Conservation (phyloP, 768 basidiomycete species). For the Lactifluus rugatus region DNA sequence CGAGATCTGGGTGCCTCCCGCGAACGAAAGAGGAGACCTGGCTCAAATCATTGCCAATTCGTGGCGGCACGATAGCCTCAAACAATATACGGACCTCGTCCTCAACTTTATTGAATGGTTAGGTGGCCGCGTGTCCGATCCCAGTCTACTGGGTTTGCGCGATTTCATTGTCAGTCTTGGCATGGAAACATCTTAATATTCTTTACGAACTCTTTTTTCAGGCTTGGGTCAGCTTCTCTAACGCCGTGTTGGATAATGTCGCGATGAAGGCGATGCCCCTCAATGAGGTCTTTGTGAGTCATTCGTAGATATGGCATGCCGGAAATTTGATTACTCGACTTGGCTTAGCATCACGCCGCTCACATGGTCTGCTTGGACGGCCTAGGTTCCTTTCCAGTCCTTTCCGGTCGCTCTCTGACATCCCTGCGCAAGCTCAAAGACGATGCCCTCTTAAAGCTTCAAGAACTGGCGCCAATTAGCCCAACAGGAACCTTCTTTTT, state of each 20-base stretch:
- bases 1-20: constrained; percentile 94
- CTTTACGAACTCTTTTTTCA: constrained; percentile 25
- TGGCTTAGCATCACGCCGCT: constrained; percentile 75
- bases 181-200: background rate
- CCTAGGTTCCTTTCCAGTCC: constrained; percentile 66
- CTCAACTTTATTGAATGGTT: constrained; percentile 83
- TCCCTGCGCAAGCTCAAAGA: constrained; percentile 52
- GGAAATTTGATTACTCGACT: constrained; percentile 7
- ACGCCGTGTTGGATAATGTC: constrained; percentile 38
- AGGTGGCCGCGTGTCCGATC: constrained; percentile 46
- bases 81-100: constrained; percentile 46
- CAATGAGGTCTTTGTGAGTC: constrained; percentile 60
- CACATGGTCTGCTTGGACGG: constrained; percentile 91
- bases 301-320: background rate
- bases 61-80: constrained; percentile 52
- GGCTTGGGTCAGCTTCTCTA: constrained; percentile 92
- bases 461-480: constrained; percentile 43
- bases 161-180: constrained; percentile 70
- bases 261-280: constrained; percentile 28
- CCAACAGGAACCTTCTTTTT: constrained; percentile 21
- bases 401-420: constrained; percentile 50
- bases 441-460: constrained; percentile 46
- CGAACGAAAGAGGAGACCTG: constrained; percentile 65
- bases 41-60: constrained; percentile 62
- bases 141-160: constrained; percentile 62